A percentile compares a stretch with the other conserved stretches of the same genome.
Evolutionary conservation across 83 land plant species (phyloP).

Genomic region (Picea abies): DNA sequence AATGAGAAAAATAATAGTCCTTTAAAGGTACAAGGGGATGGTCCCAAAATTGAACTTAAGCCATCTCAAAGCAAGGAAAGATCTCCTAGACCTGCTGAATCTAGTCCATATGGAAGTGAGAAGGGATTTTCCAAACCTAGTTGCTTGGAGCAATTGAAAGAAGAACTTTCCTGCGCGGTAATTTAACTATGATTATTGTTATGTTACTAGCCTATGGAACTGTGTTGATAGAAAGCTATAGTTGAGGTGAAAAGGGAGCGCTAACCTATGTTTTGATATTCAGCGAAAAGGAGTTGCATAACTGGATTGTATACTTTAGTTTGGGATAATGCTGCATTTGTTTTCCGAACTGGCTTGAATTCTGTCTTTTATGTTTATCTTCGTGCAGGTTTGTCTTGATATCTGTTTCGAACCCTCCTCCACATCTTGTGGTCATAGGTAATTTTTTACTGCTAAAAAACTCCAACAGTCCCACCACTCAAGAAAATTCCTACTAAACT

Average conservation of each 20-base stretch:
- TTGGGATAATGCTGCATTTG: not conserved
- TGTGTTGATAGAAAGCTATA: not conserved
- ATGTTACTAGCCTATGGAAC: not conserved
- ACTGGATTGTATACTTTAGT: not conserved
- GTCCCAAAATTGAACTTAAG: not conserved
- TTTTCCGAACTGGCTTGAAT: conserved; percentile 3
- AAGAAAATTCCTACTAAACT: not conserved
- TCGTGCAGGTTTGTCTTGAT: conserved; percentile 84
- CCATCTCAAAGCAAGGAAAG: not conserved
- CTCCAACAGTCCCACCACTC: not conserved
- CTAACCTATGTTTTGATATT: not conserved
- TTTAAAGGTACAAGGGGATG: not conserved
- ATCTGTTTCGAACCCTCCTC: conserved; percentile 92
- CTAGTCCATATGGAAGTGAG: conserved; percentile 1
- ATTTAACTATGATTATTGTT: conserved; percentile 3
- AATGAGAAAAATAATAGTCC: too few relatives aligned
- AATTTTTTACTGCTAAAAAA: not conserved
- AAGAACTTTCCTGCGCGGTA: conserved; percentile 94
- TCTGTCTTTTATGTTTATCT: not conserved
- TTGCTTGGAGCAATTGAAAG: conserved; percentile 75
- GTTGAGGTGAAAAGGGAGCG: not conserved
- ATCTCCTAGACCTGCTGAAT: not conserved
- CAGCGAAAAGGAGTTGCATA: not conserved
- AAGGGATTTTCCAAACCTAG: conserved; percentile 16
- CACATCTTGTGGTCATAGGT: conserved; percentile 98